Evolutionary conservation across 495 filamentous ascomycete genomes (phyloP).

Genomic region (Talaromyces wortmannii): DNA sequence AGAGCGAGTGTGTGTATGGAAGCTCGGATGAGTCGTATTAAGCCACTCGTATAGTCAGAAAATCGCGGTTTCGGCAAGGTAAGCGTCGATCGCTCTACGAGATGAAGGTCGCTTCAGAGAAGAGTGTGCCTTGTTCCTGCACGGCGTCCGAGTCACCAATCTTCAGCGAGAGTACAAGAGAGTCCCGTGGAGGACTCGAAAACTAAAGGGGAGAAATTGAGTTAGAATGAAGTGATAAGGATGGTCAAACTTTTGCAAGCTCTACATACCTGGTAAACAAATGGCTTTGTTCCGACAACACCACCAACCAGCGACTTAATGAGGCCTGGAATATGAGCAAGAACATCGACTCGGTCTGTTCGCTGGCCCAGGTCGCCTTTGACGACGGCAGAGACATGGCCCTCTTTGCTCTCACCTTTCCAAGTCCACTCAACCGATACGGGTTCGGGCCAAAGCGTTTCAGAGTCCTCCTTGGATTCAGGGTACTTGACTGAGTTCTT

Average conservation of each 20-base stretch:
- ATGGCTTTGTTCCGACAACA: conserved; percentile 73
- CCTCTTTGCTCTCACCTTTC: conserved; percentile 61
- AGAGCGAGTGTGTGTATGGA: not conserved
- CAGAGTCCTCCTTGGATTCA: conserved; percentile 51
- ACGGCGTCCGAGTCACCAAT: conserved; percentile 59
- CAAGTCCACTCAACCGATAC: conserved; percentile 55
- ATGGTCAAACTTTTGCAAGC: not conserved
- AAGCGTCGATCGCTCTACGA: conserved; percentile 21
- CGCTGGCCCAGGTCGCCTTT: conserved; percentile 51
- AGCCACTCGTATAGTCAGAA: no score
- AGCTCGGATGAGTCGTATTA: not conserved
- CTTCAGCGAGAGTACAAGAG: conserved; percentile 58
- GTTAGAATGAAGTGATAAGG: not conserved
- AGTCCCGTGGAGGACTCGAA: conserved; percentile 28
- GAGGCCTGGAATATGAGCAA: conserved; percentile 80
- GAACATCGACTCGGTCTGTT: conserved; percentile 71
- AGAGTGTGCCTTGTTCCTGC: conserved; percentile 59
- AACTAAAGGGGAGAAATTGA: conserved; percentile 32
- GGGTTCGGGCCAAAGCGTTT: conserved; percentile 72
- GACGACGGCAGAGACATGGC: conserved; percentile 55
- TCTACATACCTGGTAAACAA: conserved; percentile 73
- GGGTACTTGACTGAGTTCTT: conserved; percentile 48
- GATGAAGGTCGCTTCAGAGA: conserved; percentile 75
- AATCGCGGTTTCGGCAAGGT: not conserved
- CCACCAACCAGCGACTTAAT: conserved; percentile 71